Base-by-base conservation (phyloP, 139 green algal species). In the Zygnema cylindricum region DNA sequence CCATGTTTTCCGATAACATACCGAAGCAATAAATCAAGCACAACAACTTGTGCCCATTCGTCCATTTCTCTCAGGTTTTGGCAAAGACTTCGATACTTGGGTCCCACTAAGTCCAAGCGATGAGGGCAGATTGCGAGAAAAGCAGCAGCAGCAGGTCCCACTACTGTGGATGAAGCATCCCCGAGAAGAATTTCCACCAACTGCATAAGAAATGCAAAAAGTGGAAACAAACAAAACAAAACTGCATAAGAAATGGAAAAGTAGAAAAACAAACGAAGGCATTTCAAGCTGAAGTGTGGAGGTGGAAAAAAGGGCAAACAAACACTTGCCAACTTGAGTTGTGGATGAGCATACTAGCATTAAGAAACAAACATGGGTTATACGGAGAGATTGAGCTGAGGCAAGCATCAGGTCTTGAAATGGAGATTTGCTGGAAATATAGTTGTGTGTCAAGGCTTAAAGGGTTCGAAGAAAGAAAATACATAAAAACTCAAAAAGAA, bases 1-100 rank as follows among this genome's bases (percentile, higher is more conserved):
- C 73, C 75, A 36, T 76, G 25, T 7, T 16, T 87, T 35, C 38
- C 73, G 85, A 88, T 11, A 2, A 49, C 30, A 55, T 88, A 88
- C 23, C 84, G 39, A 3, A 89, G 73, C 33, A 89, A 75, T 11
- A 88, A 36, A n/a, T 89, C 63, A 33, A 41, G 33, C 21, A 89
- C n/a, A 22, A 86, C 42, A 36, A 69, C 38, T 75, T 89, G 84
- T 39, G 71, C 42, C 84, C 84, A 89, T 76, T 89, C 84, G 32
- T 89, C 84, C 36, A 89, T 39, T 36, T 88, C 63, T 1, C 71
- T 71, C 2, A 89, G 84, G 42, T 87, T 85, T 69, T 69, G 73
- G 11, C 84, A 89, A 16, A 89, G 76, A 3, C 7, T 36, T 2
- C 3, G 73, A 41, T 76, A 89, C 71, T 41, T 73, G 2, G 23